These are phyloP conservation scores for Trametes cingulata DNA, from an alignment of 768 basidiomycete genomes.

Conservation along the genomic window DNA sequence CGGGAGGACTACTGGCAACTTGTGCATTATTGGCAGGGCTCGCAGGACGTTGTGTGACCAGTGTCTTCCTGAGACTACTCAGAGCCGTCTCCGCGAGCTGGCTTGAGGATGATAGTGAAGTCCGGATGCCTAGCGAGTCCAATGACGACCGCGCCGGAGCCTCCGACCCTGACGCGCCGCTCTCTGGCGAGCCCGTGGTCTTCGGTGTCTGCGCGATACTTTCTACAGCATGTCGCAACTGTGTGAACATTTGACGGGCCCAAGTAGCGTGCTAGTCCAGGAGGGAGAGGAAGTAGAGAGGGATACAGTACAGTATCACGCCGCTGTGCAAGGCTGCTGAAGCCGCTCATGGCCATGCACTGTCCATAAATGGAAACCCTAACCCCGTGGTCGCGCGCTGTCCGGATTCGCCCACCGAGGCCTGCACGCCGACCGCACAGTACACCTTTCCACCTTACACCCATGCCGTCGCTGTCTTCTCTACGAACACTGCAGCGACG, in stretches of 20 bases:
- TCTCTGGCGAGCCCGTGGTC: slow-evolving; percentile 33
- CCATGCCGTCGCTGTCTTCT: slow-evolving; percentile 51
- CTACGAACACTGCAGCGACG: slow-evolving; percentile 45
- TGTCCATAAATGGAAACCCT: slow-evolving; percentile 15
- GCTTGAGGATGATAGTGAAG: slow-evolving; percentile 46
- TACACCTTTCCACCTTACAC: slow-evolving; percentile 13
- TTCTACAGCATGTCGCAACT: slow-evolving; percentile 74
- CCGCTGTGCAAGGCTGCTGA: background rate
- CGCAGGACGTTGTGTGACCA: slow-evolving; percentile 51
- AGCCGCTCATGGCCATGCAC: background rate
- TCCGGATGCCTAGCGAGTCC: slow-evolving; percentile 24
- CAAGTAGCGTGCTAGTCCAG: background rate
- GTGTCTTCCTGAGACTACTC: slow-evolving; percentile 62
- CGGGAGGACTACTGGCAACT: slow-evolving; percentile 30
- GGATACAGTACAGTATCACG: background rate
- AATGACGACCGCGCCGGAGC: slow-evolving; percentile 28
- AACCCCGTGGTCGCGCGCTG: background rate
- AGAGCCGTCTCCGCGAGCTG: slow-evolving; percentile 65
- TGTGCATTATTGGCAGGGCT: slow-evolving; percentile 39
- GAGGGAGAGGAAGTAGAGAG: background rate
- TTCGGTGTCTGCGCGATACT: slow-evolving; percentile 52
- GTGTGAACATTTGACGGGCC: slow-evolving; percentile 60
- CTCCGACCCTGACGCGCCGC: slow-evolving; percentile 21
- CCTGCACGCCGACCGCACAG: background rate
- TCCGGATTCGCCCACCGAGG: slow-evolving; percentile 13